These are phyloP conservation scores for Penicillium verhagenii DNA, from an alignment of 495 filamentous ascomycete species.

Conservation along the genomic window DNA sequence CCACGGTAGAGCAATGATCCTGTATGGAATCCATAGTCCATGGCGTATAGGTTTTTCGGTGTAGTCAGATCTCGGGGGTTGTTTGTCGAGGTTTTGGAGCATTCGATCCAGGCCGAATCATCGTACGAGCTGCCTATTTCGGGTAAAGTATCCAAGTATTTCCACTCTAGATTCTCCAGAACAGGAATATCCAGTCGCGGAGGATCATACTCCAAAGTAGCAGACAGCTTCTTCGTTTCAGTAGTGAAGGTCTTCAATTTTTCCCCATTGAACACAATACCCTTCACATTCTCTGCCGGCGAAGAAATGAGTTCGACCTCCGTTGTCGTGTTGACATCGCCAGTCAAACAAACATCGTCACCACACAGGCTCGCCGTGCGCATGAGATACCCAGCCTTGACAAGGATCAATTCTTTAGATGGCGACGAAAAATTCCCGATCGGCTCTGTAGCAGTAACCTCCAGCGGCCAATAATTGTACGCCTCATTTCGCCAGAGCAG, in stretches of 20 bases:
- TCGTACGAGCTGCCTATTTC: slow-evolving; percentile 59
- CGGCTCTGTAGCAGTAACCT: slow-evolving; percentile 35
- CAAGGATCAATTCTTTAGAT: slow-evolving; percentile 46
- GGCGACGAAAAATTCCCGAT: slow-evolving; percentile 18
- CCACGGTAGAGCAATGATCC: slow-evolving; percentile 66
- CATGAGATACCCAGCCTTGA: slow-evolving; percentile 65
- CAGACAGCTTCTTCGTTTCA: slow-evolving; percentile 37
- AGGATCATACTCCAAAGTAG: slow-evolving; percentile 39
- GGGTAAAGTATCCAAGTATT: slow-evolving; percentile 62
- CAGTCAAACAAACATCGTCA: slow-evolving; percentile 49
- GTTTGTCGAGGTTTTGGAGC: slow-evolving; percentile 54
- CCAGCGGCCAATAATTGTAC: slow-evolving; percentile 64
- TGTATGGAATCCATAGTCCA: slow-evolving; percentile 69
- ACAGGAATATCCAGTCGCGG: slow-evolving; percentile 51
- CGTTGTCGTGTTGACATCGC: slow-evolving; percentile 64
- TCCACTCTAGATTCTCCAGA: slow-evolving; percentile 57
- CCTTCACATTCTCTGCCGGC: slow-evolving; percentile 31
- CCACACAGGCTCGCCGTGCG: slow-evolving; percentile 51
- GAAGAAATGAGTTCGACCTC: slow-evolving; percentile 58
- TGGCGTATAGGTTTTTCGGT: slow-evolving; percentile 57
- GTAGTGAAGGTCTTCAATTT: slow-evolving; percentile 25
- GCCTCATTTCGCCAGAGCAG: slow-evolving; percentile 56
- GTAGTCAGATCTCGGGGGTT: slow-evolving; percentile 51
- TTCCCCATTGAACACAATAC: slow-evolving; percentile 53
- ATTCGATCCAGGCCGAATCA: slow-evolving; percentile 57